Conservation (phyloP, 169 alveolate species). For the Eimeria praecox region DNA sequence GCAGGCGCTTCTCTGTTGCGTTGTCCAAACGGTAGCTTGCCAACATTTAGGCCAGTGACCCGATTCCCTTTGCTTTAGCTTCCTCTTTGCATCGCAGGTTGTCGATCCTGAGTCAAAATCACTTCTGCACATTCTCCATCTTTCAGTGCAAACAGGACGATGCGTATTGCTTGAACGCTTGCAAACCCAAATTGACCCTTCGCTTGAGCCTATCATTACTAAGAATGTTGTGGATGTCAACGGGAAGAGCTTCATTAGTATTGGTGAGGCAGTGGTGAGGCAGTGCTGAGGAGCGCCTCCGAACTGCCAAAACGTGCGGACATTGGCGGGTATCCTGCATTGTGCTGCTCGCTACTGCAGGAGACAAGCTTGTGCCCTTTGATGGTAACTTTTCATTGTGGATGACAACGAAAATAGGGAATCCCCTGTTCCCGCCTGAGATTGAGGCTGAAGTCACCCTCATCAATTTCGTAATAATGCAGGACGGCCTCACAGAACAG, state of each 20-base stretch:
- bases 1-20: not conserved
- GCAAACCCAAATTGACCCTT: conserved; percentile 71
- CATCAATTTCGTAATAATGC: conserved; percentile 96
- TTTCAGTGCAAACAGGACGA: conserved; percentile 57
- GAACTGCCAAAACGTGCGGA: not conserved
- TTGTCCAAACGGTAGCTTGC: not conserved
- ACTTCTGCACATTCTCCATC: conserved; percentile 53
- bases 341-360: conserved; percentile 79
- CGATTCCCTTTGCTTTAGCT: not conserved
- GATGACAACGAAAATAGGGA: conserved; percentile 96
- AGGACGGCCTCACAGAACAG: conserved; percentile 92
- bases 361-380: conserved; percentile 87
- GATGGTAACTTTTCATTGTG: conserved; percentile 93
- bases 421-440: conserved; percentile 98
- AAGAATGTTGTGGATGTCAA: conserved; percentile 48
- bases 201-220: conserved; percentile 65
- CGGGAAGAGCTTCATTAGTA: conserved; percentile 48
- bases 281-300: not conserved
- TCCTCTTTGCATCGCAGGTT: conserved; percentile 8
- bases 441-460: conserved; percentile 94
- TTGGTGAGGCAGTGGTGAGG: conserved; percentile 44
- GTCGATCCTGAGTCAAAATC: conserved; percentile 56
- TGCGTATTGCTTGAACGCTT: conserved; percentile 60
- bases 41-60: no score
- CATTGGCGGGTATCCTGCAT: not conserved